These are phyloP conservation scores for Diplosphaera chodatii DNA, from an alignment of 139 green algal genomes.

Conservation along the genomic window DNA sequence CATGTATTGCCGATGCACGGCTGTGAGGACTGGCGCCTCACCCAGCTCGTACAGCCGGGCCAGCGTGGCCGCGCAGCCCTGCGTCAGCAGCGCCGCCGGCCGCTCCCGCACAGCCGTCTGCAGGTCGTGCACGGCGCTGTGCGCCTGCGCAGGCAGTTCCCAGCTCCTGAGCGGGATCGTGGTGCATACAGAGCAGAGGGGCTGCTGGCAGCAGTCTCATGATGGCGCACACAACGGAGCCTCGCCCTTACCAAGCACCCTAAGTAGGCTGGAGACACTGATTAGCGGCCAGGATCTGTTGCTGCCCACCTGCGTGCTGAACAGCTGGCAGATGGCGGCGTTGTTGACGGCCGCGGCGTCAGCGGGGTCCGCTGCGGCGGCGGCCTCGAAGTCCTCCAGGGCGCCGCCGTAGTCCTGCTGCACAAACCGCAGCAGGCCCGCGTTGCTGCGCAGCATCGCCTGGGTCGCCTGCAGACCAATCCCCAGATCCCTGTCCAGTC, in stretches of 20 bases:
- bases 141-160: not conserved
- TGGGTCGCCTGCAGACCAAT: not conserved
- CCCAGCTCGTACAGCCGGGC: not conserved
- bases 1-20: too few relatives aligned
- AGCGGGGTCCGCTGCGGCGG: not conserved
- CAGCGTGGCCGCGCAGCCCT: not conserved
- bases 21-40: too few relatives aligned
- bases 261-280: too few relatives aligned
- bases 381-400: slow-evolving; percentile 12
- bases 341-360: slow-evolving; percentile 19
- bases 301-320: slow-evolving; percentile 13
- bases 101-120: not conserved
- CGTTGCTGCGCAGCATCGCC: slow-evolving; percentile 7
- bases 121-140: not conserved
- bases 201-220: too few relatives aligned
- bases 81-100: not conserved
- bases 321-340: slow-evolving; percentile 18
- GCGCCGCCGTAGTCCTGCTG: slow-evolving; percentile 26
- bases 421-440: slow-evolving; percentile 21
- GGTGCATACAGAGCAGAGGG: too few relatives aligned
- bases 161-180: too few relatives aligned
- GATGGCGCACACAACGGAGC: too few relatives aligned
- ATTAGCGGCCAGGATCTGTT: too few relatives aligned
- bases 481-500: not conserved
- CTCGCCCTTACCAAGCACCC: too few relatives aligned